Evolutionary conservation across 768 basidiomycete species (phyloP), one percentile per base, ranked within the genome.

Genomic region (Leccinum longicurvipes): DNA sequence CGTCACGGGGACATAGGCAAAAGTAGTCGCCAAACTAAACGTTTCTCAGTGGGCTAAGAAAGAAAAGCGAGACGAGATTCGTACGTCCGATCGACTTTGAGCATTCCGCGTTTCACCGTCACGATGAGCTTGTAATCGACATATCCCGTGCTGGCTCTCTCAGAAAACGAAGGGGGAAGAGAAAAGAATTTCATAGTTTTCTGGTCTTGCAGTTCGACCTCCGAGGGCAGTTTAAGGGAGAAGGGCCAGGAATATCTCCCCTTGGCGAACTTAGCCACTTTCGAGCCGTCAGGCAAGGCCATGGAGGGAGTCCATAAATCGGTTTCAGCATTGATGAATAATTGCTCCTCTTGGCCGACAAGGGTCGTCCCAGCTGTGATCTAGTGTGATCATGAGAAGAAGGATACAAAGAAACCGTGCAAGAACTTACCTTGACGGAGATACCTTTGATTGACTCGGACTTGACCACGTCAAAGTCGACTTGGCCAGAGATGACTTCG

Each of bases 101-200:
- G 66, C 17, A 75, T 67, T 1, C 78, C 74, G 21, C 81, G 77
- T 61, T 75, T 79, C 29, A 84, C 65, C 1, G 76, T 83, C 24
- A 80, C 79, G 14, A 75, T 64, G 8, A 83, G 61, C 60, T 74
- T 77, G 64, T 85, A 85, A 54, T 84, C 82, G 51, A 85, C 73
- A 58, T 82, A 83, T 15, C 74, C 80, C 1, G 79, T 77, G 45
- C 81, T 80, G 1, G 78, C 81, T 25, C 79, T 73, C 65, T 85
- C 83, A 1, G 80, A 77, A 58, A 83, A 84, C 34, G 71, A 79
- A 6, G 81, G 79, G 1, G 83, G 83, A 14, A 82, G 72, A 4
- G 68, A 70, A 48, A 78, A 80, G 6, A 53, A 54, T 12, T 69
- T 71, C 52, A 62, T 70, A 45, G 71, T 71, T 32, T 67, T 71